Percentiles rank a stretch among this genome's conserved stretches.
Conservation (phyloP, 1,139 yeast genomes). For the Nakaseomyces delphensis region DNA sequence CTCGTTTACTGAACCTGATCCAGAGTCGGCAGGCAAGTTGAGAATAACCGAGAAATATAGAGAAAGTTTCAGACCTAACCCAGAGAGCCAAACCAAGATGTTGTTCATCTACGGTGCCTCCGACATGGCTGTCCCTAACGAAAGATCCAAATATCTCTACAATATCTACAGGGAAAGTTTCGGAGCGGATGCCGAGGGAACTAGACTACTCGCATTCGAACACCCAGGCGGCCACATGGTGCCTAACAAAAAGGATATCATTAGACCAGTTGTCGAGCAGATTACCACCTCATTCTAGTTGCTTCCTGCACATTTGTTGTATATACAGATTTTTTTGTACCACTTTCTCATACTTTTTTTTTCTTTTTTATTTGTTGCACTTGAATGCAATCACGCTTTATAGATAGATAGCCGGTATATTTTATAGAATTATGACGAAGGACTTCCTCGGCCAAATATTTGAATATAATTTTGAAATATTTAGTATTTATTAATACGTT, state of each 20-base stretch:
- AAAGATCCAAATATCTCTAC: conserved; percentile 41
- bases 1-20: conserved; percentile 42
- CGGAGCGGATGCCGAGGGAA: conserved; percentile 29
- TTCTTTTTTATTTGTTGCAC: no score
- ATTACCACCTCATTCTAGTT: conserved; percentile 24
- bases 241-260: conserved; percentile 57
- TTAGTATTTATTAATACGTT: no score
- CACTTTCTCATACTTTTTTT: no score
- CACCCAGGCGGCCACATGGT: conserved; percentile 85
- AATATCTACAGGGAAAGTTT: conserved; percentile 34
- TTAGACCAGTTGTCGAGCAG: conserved; percentile 36
- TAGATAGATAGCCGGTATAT: no score
- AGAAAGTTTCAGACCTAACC: conserved; percentile 29
- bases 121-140: conserved; percentile 52
- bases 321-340: no score
- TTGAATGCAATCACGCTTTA: no score
- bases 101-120: conserved; percentile 34
- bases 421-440: no score
- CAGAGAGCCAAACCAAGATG: conserved; percentile 28
- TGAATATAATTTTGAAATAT: no score
- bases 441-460: no score
- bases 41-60: conserved; percentile 33
- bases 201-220: conserved; percentile 40
- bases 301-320: no score
- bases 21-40: conserved; percentile 25